Conservation (phyloP, 768 basidiomycete species). For the Galerina sulciceps region DNA sequence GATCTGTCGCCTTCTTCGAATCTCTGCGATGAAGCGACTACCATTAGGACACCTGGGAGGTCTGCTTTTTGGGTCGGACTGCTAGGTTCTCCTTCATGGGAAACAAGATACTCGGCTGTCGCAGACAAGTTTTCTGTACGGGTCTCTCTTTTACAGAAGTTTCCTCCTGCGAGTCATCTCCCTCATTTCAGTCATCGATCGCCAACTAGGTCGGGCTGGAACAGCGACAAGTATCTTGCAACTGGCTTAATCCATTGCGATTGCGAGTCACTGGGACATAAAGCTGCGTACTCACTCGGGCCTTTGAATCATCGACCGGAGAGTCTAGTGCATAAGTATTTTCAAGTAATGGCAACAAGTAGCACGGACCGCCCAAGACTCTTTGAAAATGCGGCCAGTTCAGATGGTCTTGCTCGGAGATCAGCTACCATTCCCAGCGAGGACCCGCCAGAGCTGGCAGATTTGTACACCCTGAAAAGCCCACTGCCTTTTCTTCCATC, state of each 20-base stretch:
- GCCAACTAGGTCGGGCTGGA: not conserved
- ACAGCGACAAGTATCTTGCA: not conserved
- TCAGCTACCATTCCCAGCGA: not conserved
- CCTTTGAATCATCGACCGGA: not conserved
- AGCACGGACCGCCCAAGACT: not conserved
- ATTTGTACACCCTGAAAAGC: not conserved
- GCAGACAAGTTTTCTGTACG: constrained; percentile 1
- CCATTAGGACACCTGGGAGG: constrained; percentile 20
- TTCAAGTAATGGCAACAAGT: not conserved
- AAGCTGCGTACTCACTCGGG: not conserved
- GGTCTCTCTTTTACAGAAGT: not conserved
- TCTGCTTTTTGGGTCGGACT: constrained; percentile 47
- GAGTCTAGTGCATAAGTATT: not conserved
- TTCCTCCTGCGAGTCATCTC: not conserved
- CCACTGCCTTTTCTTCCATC: not conserved
- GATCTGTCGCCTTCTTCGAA: constrained; percentile 13
- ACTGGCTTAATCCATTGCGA: not conserved
- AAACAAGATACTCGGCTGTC: constrained; percentile 35
- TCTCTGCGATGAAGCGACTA: not conserved
- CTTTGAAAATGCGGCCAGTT: not conserved
- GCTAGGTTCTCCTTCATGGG: constrained; percentile 49
- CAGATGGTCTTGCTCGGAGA: not conserved
- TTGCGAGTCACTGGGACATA: not conserved
- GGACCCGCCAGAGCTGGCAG: not conserved
- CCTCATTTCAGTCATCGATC: not conserved